Conservation (phyloP, 2,329 filamentous ascomycete species). For the Phyllosticta citrichinensis region DNA sequence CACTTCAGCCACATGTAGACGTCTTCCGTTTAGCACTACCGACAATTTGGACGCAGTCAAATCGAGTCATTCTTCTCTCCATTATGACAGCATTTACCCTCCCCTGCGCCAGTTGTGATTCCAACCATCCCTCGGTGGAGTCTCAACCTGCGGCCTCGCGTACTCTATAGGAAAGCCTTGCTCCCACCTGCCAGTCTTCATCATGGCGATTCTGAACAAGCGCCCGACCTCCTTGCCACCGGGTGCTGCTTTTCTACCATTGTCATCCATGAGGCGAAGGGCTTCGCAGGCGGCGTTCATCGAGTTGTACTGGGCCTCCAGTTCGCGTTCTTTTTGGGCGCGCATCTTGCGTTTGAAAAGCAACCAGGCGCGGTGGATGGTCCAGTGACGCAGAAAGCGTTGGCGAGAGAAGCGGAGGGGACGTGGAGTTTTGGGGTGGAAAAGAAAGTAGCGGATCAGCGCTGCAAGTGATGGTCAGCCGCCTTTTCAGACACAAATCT, state of each 20-base stretch:
- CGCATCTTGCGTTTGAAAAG: constrained; percentile 64
- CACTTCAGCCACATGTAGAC: too few species aligned
- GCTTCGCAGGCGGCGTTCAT: constrained; percentile 85
- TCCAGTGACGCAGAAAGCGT: constrained; percentile 90
- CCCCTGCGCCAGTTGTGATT: constrained; percentile 72
- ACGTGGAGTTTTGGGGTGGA: constrained; percentile 57
- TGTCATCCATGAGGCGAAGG: constrained; percentile 46
- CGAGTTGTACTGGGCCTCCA: constrained; percentile 69
- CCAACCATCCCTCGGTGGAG: constrained; percentile 70
- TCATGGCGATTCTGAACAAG: constrained; percentile 79
- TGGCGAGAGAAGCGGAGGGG: constrained; percentile 84
- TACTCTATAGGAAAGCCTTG: constrained; percentile 80
- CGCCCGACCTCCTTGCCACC: constrained; percentile 52
- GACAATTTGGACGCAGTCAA: too few species aligned
- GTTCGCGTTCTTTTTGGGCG: constrained; percentile 53
- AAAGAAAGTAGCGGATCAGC: constrained; percentile 59
- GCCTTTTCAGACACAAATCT: not conserved
- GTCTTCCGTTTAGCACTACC: too few species aligned
- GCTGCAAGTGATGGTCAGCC: constrained; percentile 29
- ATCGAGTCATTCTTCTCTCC: not conserved
- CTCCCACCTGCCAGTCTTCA: constrained; percentile 73
- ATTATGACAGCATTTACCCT: not conserved
- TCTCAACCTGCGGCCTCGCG: constrained; percentile 74
- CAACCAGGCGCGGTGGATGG: constrained; percentile 93
- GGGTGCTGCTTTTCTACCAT: constrained; percentile 33